Evolutionary conservation across 2,329 filamentous ascomycete genomes (phyloP), one percentile per base, ranked within the genome.

Genomic region (Mycogone perniciosa): DNA sequence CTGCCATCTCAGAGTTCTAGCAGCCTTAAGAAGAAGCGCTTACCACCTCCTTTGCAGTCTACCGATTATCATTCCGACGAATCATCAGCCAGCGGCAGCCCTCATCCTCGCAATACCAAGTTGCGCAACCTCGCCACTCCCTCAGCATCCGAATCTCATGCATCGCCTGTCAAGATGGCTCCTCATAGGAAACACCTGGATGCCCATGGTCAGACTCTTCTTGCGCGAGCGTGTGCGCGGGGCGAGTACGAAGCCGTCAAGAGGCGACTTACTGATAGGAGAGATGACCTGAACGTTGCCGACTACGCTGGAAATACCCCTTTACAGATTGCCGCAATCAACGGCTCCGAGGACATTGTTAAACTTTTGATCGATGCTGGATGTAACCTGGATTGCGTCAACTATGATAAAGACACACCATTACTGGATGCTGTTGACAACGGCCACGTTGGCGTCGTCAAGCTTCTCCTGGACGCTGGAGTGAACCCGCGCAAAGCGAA

Each of bases 241-340:
- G 89, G 90, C 46, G 89, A 95, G 63, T 80, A 93, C 50, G 88
- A 92, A 2, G 75, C 76, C 7, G 90, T 89, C 11, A 91, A 88
- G 65, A 79, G 81, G 59, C 81, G 88, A 56, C 78, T 90, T 31
- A 75, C 79, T 7, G 88, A 95, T 64, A 81, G 90, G 20, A 90
- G 89, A 0, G 88, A 95, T 55, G 90, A 97, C 67, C 69, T 97
- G 48, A 88, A 99, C 59, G 80, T 91, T 52, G 83, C 88, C 27
- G 93, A 99, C 64, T 95, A 96, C 64, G 93, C 93, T 10, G 89
- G 89, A n/a, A 97, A 97, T 62, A 95, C 92, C 1, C 93, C 93
- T 27, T 75, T 99, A 33, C 93, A 99, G 67, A 93, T 96, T 57
- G 92, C 93, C 33, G 84, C 91, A 31, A 77, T 99, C 52, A 86